phyloP scores from a whole-genome alignment of 495 filamentous ascomycete genomes.

The Daldinia caldariorum region DNA sequence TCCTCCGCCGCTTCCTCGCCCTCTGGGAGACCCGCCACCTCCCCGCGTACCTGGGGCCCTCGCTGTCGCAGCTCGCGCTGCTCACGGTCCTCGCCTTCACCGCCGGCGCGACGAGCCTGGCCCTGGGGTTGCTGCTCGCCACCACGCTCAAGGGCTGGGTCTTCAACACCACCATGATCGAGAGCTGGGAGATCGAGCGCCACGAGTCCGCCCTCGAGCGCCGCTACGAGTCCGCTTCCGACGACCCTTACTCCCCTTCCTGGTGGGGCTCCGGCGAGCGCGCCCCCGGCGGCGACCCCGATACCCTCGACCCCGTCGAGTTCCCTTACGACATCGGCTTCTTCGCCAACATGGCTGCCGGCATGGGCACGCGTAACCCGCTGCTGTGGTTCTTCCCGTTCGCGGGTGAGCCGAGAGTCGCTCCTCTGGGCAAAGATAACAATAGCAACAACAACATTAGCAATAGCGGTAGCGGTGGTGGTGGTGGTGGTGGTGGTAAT shows the following conservation, averaged over 20 bases:
- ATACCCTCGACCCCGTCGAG: conserved; percentile 70
- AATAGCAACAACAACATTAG: neutral
- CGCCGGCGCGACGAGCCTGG: conserved; percentile 71
- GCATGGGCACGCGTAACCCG: conserved; percentile 70
- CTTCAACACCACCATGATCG: conserved; percentile 79
- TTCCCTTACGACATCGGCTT: conserved; percentile 95
- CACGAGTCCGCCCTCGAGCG: conserved; percentile 79
- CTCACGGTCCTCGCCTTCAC: conserved; percentile 71
- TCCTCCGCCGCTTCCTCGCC: conserved; percentile 66
- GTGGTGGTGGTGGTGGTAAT: neutral
- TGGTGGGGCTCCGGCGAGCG: conserved; percentile 39
- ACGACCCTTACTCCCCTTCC: conserved; percentile 53
- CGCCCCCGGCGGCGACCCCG: conserved; percentile 35
- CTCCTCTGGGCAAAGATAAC: neutral
- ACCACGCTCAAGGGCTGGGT: conserved; percentile 54
- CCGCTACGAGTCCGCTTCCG: conserved; percentile 49
- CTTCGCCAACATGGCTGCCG: conserved; percentile 77
- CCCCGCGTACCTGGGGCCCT: conserved; percentile 85
- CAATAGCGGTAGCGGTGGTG: neutral
- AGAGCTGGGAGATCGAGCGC: conserved; percentile 90
- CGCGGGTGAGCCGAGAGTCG: conserved; percentile 51
- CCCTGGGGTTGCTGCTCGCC: conserved; percentile 70
- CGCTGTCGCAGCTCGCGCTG: conserved; percentile 66
- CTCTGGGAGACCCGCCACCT: conserved; percentile 74
- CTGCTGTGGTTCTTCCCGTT: conserved; percentile 61